These are phyloP conservation scores for Aspergillus fumigatus DNA, from an alignment of 2,329 filamentous ascomycete genomes.

Conservation along the genomic window DNA sequence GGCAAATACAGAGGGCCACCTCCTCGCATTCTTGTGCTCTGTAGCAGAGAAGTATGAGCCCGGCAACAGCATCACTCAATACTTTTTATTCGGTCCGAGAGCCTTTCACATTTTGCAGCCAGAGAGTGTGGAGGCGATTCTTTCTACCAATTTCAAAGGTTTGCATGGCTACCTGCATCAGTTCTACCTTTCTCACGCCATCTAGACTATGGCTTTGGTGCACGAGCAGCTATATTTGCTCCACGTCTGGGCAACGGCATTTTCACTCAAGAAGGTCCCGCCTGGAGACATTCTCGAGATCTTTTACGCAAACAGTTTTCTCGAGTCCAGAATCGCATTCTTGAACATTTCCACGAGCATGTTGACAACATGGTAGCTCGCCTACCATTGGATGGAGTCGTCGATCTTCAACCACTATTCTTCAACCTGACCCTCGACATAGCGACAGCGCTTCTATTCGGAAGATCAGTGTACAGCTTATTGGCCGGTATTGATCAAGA, in stretches of 20 bases:
- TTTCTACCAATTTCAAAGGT: too few relatives aligned
- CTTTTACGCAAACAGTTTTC: slow-evolving; percentile 33
- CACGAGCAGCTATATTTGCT: too few relatives aligned
- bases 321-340: slow-evolving; percentile 28
- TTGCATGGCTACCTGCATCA: too few relatives aligned
- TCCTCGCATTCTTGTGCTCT: too few relatives aligned
- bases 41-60: too few relatives aligned
- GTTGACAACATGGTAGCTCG: slow-evolving; percentile 29
- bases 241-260: slow-evolving; percentile 4
- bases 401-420: slow-evolving; percentile 34
- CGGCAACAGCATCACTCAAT: too few relatives aligned
- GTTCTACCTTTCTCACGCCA: too few relatives aligned
- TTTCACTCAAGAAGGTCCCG: slow-evolving; percentile 7
- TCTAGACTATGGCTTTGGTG: too few relatives aligned
- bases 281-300: slow-evolving; percentile 27
- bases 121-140: too few relatives aligned
- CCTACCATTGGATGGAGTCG: slow-evolving; percentile 14
- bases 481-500: slow-evolving; percentile 9
- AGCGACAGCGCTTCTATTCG: slow-evolving; percentile 35
- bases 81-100: too few relatives aligned
- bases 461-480: slow-evolving; percentile 13
- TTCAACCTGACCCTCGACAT: slow-evolving; percentile 36
- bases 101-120: too few relatives aligned
- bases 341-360: slow-evolving; percentile 27
- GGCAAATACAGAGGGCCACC: too few relatives aligned